Percentiles rank a stretch among this genome's conserved stretches.
phyloP scores from a whole-genome alignment of 2,329 filamentous ascomycete species.

The Aureobasidium namibiae region DNA sequence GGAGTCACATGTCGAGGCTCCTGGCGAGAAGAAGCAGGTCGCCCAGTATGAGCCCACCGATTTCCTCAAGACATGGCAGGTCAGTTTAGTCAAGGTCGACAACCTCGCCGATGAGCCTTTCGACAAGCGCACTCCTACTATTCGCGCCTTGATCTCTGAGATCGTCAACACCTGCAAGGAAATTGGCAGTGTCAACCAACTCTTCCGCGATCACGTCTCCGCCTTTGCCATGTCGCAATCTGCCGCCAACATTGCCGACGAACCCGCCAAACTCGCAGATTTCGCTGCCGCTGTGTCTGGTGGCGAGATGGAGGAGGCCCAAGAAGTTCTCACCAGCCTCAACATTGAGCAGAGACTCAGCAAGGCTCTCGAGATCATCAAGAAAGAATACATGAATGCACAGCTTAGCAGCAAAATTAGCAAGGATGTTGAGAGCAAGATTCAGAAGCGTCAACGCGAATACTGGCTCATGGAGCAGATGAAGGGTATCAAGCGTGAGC shows the following conservation, averaged over 20 bases:
- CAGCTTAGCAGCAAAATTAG: slow-evolving; percentile 95
- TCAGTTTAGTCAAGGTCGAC: slow-evolving; percentile 91
- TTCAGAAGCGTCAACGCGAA: slow-evolving; percentile 92
- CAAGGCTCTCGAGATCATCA: slow-evolving; percentile 84
- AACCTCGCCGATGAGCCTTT: slow-evolving; percentile 83
- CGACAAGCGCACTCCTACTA: slow-evolving; percentile 81
- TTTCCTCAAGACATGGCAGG: slow-evolving; percentile 82
- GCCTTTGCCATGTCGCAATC: slow-evolving; percentile 95
- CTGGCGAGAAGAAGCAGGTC: slow-evolving; percentile 33
- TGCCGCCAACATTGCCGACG: slow-evolving; percentile 87
- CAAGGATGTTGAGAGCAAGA: slow-evolving; percentile 95
- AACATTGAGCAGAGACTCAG: slow-evolving; percentile 88
- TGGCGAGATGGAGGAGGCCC: slow-evolving; percentile 82
- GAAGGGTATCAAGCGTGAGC: slow-evolving; percentile 93
- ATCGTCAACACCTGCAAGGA: slow-evolving; percentile 99
- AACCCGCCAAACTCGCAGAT: slow-evolving; percentile 90
- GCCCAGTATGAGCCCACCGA: slow-evolving; percentile 75
- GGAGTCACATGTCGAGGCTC: slow-evolving; percentile 60
- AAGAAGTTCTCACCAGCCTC: slow-evolving; percentile 80
- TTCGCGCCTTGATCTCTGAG: slow-evolving; percentile 89
- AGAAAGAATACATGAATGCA: slow-evolving; percentile 98
- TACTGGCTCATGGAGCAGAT: slow-evolving; percentile 99
- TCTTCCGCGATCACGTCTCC: slow-evolving; percentile 95
- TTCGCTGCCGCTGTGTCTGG: slow-evolving; percentile 96
- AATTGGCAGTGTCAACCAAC: slow-evolving; percentile 82